These are phyloP conservation scores for Lophiostoma macrostomum DNA, from an alignment of 495 filamentous ascomycete genomes.

Conservation along the genomic window DNA sequence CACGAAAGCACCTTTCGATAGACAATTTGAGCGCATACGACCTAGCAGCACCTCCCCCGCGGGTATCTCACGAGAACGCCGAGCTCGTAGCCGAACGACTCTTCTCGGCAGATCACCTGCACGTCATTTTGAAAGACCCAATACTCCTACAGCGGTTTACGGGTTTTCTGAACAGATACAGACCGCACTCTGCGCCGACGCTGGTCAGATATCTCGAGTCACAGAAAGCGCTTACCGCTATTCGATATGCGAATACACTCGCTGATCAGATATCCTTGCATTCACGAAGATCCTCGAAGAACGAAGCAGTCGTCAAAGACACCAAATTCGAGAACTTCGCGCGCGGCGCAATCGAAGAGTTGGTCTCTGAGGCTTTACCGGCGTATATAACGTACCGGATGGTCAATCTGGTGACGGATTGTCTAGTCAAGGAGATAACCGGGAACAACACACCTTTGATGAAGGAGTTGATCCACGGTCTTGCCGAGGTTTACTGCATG, in stretches of 20 bases:
- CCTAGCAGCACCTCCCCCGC: constrained; percentile 38
- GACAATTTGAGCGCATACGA: constrained; percentile 33
- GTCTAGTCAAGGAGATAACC: constrained; percentile 41
- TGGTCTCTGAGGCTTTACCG: constrained; percentile 39
- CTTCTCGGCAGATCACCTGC: constrained; percentile 40
- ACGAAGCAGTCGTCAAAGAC: constrained; percentile 31
- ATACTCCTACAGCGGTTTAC: constrained; percentile 28
- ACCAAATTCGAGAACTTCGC: constrained; percentile 34
- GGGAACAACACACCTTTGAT: constrained; percentile 40
- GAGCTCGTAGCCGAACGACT: constrained; percentile 35
- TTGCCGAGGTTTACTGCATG: constrained; percentile 43
- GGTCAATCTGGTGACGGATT: constrained; percentile 38
- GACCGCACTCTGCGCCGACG: constrained; percentile 31
- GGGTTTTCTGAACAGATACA: constrained; percentile 36
- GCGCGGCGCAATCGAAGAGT: constrained; percentile 31
- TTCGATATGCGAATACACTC: constrained; percentile 41
- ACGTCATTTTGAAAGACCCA: constrained; percentile 37
- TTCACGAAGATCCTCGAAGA: constrained; percentile 12
- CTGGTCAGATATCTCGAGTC: constrained; percentile 38
- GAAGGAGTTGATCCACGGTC: constrained; percentile 38
- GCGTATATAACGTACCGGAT: constrained; percentile 40
- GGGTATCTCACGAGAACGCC: constrained; percentile 34
- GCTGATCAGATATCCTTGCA: constrained; percentile 26
- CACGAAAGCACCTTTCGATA: constrained; percentile 7
- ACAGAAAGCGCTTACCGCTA: constrained; percentile 39